phyloP scores from a whole-genome alignment of 148 eudicot species.

The Pouteria glomerata region DNA sequence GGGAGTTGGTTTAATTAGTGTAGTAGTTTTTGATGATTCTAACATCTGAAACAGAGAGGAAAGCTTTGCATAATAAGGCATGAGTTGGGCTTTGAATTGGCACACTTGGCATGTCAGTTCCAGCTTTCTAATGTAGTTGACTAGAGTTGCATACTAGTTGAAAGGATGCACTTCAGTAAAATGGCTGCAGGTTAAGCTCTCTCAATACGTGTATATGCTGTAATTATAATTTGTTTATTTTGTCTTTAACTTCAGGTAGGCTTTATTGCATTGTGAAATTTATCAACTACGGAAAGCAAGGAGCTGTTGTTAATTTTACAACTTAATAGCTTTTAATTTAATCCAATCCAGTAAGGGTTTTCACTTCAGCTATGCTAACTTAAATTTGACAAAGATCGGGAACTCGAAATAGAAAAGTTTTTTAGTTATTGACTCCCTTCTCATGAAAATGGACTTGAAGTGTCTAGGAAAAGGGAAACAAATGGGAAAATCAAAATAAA shows the following conservation, averaged over 20 bases:
- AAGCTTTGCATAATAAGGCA: background rate
- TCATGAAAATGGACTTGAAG: background rate
- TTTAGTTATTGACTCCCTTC: background rate
- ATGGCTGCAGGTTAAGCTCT: background rate
- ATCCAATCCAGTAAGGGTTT: background rate
- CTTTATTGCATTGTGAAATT: no score
- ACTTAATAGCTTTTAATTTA: background rate
- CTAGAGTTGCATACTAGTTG: background rate
- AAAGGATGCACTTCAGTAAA: background rate
- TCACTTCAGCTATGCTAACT: background rate
- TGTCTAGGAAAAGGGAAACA: background rate
- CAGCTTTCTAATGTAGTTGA: background rate
- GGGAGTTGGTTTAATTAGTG: background rate
- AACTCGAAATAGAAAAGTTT: background rate
- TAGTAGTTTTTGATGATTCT: no score
- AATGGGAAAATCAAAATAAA: no score
- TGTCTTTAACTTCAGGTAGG: background rate
- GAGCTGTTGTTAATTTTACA: background rate
- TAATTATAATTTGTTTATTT: background rate
- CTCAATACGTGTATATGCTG: background rate
- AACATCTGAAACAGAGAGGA: no score
- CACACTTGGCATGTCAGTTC: background rate
- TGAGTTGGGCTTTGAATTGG: background rate
- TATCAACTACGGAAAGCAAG: no score
- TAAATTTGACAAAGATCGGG: background rate